phyloP scores from a whole-genome alignment of 2,329 filamentous ascomycete species.

The Spiromastix sp. region DNA sequence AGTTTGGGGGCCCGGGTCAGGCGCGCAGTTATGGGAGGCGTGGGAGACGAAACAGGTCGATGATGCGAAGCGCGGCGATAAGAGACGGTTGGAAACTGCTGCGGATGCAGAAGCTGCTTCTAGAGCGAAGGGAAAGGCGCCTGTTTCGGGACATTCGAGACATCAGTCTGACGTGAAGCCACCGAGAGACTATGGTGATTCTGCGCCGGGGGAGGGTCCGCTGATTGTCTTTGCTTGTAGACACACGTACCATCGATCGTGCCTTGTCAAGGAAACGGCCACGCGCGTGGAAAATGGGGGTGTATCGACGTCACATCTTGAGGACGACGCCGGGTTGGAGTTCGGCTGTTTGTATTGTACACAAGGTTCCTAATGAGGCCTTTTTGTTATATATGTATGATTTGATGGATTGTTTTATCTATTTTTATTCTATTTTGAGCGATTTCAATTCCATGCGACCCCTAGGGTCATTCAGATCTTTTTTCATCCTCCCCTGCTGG shows the following conservation, averaged over 20 bases:
- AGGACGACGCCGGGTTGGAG: slow-evolving; percentile 19
- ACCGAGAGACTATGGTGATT: too few relatives aligned
- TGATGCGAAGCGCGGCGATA: slow-evolving; percentile 20
- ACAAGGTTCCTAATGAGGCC: slow-evolving; percentile 9
- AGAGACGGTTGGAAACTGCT: slow-evolving; percentile 19
- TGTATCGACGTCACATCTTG: slow-evolving; percentile 6
- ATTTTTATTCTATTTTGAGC: background rate
- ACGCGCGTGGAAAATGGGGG: background rate
- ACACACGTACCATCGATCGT: slow-evolving; percentile 38
- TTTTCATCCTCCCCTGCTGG: too few relatives aligned
- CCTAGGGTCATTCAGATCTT: too few relatives aligned
- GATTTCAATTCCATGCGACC: too few relatives aligned
- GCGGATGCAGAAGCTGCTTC: slow-evolving; percentile 17
- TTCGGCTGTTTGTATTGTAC: slow-evolving; percentile 28
- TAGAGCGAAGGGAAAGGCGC: slow-evolving; percentile 30
- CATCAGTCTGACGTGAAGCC: too few relatives aligned
- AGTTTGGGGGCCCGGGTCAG: slow-evolving; percentile 81
- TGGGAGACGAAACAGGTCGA: slow-evolving; percentile 56
- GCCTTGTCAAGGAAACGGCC: slow-evolving; percentile 21
- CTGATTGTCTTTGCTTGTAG: slow-evolving; percentile 39
- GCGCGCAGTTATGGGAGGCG: slow-evolving; percentile 64
- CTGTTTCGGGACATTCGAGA: background rate
- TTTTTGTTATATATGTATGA: background rate
- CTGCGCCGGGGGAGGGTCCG: slow-evolving; percentile 15
- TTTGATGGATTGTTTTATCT: background rate